Evolutionary conservation across 2,329 filamentous ascomycete species (phyloP).

Genomic region (Aspergillus thermomutatus): DNA sequence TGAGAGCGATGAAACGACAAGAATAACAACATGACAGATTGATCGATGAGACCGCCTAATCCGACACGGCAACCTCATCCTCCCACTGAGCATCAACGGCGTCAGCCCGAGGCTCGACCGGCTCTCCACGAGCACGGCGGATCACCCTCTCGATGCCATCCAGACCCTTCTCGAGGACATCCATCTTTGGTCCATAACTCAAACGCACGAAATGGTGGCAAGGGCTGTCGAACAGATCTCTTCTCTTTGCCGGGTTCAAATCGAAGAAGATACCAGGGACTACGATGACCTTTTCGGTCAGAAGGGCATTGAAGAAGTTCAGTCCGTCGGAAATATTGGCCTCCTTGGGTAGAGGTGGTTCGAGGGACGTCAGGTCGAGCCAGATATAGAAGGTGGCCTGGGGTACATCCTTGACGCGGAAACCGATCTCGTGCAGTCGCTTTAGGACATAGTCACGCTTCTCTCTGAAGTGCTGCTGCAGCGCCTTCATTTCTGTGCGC

Average conservation of each 20-base stretch:
- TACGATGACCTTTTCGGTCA: conserved; percentile 92
- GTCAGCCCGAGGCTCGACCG: conserved; percentile 29
- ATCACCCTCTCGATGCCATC: conserved; percentile 83
- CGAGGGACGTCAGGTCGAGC: conserved; percentile 55
- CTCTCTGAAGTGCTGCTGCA: conserved; percentile 84
- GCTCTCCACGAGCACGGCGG: conserved; percentile 41
- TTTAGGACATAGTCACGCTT: conserved; percentile 90
- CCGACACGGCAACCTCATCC: conserved; percentile 37
- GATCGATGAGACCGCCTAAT: conserved; percentile 10
- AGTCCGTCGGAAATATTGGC: conserved; percentile 83
- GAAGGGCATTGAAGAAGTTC: conserved; percentile 93
- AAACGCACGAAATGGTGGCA: conserved; percentile 90
- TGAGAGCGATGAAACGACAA: neutral
- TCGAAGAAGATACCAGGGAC: conserved; percentile 99
- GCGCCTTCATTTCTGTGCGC: conserved; percentile 77
- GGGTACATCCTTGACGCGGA: conserved; percentile 77
- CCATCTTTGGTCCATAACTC: conserved; percentile 80
- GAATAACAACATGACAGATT: neutral
- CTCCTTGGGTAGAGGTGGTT: conserved; percentile 52
- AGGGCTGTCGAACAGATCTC: conserved; percentile 90
- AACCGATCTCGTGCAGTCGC: conserved; percentile 80
- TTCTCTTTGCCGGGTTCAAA: conserved; percentile 80
- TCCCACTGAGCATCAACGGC: conserved; percentile 25
- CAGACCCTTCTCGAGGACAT: conserved; percentile 71
- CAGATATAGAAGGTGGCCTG: conserved; percentile 95